Evolutionary conservation across 2,329 filamentous ascomycete species (phyloP), one percentile per base, ranked within the genome.

Genomic region (Orbilia quercus): DNA sequence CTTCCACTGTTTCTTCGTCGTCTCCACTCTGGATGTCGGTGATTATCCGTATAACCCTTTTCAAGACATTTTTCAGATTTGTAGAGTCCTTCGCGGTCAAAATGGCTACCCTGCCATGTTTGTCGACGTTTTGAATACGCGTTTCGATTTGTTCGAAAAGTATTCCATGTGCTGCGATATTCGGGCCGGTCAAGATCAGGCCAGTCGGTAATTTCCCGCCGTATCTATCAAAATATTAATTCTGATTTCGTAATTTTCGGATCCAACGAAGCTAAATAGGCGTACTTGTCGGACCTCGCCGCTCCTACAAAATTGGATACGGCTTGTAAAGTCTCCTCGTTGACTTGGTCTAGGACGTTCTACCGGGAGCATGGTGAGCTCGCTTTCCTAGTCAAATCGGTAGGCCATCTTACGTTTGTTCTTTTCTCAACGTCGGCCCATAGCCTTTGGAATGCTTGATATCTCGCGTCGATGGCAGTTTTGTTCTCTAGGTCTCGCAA

Each of bases 141-240:
- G 78, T 75, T 11, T 86, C 85, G 9, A 93, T 81, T 79, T 91
- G 89, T 67, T 87, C 84, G 76, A 92, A 92, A n/a, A 93, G 83
- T 11, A 90, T 83, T 44, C 88, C 86, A 79, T 92, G 90, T 1
- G 89, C 90, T 36, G 90, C 88, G 76, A 92, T 89, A 75, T 91
- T 92, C 6, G 91, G 90, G 0, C 91, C 91, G 7, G 90, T 90
- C 69, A 91, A 85, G 76, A 94, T 87, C 76, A 94, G 89, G 1
- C 86, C 89, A 6, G 89, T 86, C 0, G 89, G 88, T 40, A 91
- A 85, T 78, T 85, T 86, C 51, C 82, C 81, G 42, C 79, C 78
- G 74, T 75, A 74, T 16, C 70, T 74, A 36, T 20, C 9, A 44
- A n/a, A n/a, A 1, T 76, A 51, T 58, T 45, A 57, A 42, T 74